Evolutionary conservation across 306 rosid genomes (phyloP).

Genomic region (Cicer cuneatum): DNA sequence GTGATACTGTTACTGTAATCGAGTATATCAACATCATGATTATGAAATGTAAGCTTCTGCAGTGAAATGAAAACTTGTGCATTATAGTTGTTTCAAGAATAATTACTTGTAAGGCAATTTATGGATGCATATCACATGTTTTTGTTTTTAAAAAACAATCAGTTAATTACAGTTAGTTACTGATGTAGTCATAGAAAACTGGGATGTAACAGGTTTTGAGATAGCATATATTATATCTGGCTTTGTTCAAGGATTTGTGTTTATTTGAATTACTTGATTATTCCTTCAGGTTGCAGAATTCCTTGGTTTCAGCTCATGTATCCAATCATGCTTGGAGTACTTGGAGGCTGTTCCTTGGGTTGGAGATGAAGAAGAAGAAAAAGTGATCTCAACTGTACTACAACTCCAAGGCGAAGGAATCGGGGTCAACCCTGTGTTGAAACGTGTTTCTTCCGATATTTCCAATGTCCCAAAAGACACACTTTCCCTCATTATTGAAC

Average conservation of each 20-base stretch:
- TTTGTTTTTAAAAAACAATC: not conserved
- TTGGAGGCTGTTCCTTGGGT: constrained; percentile 98
- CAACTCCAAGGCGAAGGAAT: constrained; percentile 85
- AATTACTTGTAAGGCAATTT: not conserved
- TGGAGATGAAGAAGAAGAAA: constrained; percentile 96
- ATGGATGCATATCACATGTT: constrained; percentile 1
- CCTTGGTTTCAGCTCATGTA: constrained; percentile 80
- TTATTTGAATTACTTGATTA: not conserved
- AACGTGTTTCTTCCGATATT: constrained; percentile 77
- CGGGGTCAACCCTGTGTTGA: constrained; percentile 80
- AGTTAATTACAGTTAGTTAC: not conserved
- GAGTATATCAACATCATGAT: not conserved
- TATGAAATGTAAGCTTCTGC: constrained; percentile 8
- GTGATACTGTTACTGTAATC: not conserved
- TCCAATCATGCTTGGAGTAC: constrained; percentile 84
- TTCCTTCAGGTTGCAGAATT: constrained; percentile 79
- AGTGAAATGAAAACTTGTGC: constrained; percentile 16
- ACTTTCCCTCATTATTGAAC: constrained; percentile 73
- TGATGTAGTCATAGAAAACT: not conserved
- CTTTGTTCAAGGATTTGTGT: constrained; percentile 19
- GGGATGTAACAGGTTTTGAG: not conserved
- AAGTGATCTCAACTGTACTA: constrained; percentile 76
- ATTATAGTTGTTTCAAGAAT: constrained; percentile 38
- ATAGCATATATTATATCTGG: constrained; percentile 16
- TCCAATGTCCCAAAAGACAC: constrained; percentile 75